Evolutionary conservation across 345 rosid species (phyloP).

Genomic region (Eucalyptus dawsonii): DNA sequence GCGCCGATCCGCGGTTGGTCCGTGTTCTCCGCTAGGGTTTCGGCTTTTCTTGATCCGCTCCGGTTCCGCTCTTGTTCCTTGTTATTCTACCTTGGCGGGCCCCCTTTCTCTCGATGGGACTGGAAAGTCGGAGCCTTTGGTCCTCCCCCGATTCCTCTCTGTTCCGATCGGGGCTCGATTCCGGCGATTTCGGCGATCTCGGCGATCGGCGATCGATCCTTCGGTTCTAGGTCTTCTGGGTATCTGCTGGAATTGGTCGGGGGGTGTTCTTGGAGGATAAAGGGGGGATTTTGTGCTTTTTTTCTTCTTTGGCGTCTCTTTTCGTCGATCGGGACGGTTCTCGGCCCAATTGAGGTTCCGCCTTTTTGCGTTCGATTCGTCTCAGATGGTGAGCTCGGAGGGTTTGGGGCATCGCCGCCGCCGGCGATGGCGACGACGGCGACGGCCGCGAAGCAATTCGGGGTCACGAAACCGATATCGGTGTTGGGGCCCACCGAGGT

Average conservation of each 20-base stretch:
- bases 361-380: not conserved
- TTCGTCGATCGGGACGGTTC: not conserved
- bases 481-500: conserved; percentile 61
- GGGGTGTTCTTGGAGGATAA: not conserved
- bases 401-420: conserved; percentile 18
- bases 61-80: not conserved
- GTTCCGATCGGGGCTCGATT: not conserved
- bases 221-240: not conserved
- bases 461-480: conserved; percentile 79
- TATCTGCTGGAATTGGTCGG: not conserved
- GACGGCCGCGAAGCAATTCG: conserved; percentile 25
- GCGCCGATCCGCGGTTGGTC: not conserved
- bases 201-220: not conserved
- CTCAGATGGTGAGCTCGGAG: conserved; percentile 44
- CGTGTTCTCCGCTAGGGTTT: not conserved
- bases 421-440: not conserved
- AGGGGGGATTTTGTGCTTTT: not conserved
- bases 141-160: not conserved
- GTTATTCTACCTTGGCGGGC: not conserved
- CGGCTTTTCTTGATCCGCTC: not conserved
- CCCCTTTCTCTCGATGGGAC: not conserved
- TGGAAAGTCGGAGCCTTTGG: not conserved
- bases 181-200: not conserved
- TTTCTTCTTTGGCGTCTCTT: not conserved
- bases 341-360: not conserved